Evolutionary conservation across 345 rosid species (phyloP), one percentile per base, ranked within the genome.

Genomic region (Angophora floribunda): DNA sequence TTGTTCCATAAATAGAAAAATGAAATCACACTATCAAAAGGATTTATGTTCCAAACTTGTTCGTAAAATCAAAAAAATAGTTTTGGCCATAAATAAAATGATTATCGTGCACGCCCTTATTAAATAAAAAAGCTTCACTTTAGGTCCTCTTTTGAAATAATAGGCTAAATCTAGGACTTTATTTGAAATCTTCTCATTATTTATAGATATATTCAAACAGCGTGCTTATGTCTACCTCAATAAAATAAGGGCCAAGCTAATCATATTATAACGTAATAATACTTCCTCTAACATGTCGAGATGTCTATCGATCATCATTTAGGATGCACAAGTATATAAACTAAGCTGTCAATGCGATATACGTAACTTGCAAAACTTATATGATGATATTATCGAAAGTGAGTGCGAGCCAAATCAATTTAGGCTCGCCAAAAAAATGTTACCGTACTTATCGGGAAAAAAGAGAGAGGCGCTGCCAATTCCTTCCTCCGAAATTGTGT

Each of bases 71-170:
- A 36, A 4, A 36, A 36, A 36, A 36, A 2, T 36, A 36, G 41
- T 36, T 36, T 36, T 36, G 41, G 41, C 4, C 41, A 36, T 36
- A 36, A 36, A 36, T 36, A 36, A 36, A 36, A 36, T 36, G 41
- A 4, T 36, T 36, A 36, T 36, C 41, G 4, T 36, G 41, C 41
- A 36, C 4, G 41, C 41, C 41, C 41, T 36, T 36, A 36, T 36
- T 36, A 4, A 36, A 36, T 36, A 36, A 36, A 36, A 61, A 28
- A 26, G 12, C 0, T 28, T 0, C 0, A 61, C 32, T 11, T 13
- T 6, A 61, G 0, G 11, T 15, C 79, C 28, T 26, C 79, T 32
- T 75, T 19, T 75, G 14, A 17, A 7, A 36, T 36, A 75, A 19
- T 0, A 0, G 2, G 15, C 32, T 1, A 14, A 61, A 2, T 28